Base-by-base conservation (phyloP, 345 rosid genomes). In the Syzygium oleosum region DNA sequence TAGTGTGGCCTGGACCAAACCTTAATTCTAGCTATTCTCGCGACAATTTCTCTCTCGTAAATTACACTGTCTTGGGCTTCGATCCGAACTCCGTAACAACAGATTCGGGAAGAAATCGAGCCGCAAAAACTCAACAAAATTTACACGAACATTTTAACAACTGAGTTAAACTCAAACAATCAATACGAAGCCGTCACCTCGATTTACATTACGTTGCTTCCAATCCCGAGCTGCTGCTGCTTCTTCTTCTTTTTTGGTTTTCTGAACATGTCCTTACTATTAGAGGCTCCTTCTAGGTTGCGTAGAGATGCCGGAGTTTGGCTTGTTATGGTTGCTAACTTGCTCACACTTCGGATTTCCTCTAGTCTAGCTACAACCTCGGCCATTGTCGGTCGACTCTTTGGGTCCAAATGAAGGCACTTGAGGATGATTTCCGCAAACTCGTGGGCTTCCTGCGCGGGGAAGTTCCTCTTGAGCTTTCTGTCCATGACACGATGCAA, bases 321-420 rank as follows among this genome's bases (percentile, higher is more conserved):
- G 80, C 80, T 34, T 46, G 46, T 68, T 41, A 2, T 17, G 79
- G 46, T 68, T 34, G 46, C 80, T 68, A 0, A 25, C 25, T 68
- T 34, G 46, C 80, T 68, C 0, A 25, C 25, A 23, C 46, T 68
- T 23, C 19, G 80, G 80, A 68, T 2, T 68, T 68, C 80, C 94
- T 89, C 21, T 90, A 96, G 65, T 21, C n/a, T 54, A 51, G 93
- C 87, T 52, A 88, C 86, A 7, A 90, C 89, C 15, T 86, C 86
- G 10, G 52, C 65, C 89, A 89, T 92, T 11, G 88, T 88, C 43
- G 91, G 91, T 23, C 92, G 84, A 16, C 55, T 73, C 89, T 80
- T 87, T 1, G 91, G 87, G 51, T 89, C 85, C 22, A 77, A 52
- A 46, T 80, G 12, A 27, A 90, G 89, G 91, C 93, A 92, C 63